phyloP scores from a whole-genome alignment of 176 grass and related monocot genomes.

The Calamus simplicifolius region DNA sequence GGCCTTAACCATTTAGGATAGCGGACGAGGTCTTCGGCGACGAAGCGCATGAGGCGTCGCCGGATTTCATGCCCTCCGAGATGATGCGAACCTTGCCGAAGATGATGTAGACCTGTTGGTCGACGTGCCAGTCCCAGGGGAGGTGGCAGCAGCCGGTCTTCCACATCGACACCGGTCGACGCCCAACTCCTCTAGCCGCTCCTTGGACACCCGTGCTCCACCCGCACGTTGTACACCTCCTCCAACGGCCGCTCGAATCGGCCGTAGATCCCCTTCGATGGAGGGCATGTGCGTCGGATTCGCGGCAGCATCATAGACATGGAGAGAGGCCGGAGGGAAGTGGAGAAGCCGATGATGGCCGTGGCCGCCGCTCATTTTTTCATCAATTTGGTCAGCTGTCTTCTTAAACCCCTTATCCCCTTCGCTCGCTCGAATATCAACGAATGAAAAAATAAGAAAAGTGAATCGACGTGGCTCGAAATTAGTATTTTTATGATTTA shows the following conservation, averaged over 20 bases:
- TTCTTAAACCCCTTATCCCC: no score
- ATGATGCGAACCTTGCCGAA: slow-evolving; percentile 80
- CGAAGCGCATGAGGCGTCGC: slow-evolving; percentile 82
- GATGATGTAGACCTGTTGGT: slow-evolving; percentile 82
- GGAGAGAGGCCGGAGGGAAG: slow-evolving; percentile 8
- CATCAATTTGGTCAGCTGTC: no score
- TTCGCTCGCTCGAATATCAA: no score
- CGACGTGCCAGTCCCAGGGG: slow-evolving; percentile 96
- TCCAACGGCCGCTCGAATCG: slow-evolving; percentile 33
- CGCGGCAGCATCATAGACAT: neutral
- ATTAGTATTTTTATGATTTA: no score
- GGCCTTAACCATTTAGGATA: slow-evolving; percentile 94
- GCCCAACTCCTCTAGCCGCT: no score
- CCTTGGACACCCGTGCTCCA: slow-evolving; percentile 53
- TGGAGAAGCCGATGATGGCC: no score
- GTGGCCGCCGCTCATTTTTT: no score
- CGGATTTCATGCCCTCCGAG: slow-evolving; percentile 54
- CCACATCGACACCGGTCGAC: slow-evolving; percentile 48
- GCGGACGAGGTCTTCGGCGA: slow-evolving; percentile 73
- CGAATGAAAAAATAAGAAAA: no score
- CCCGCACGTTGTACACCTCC: slow-evolving; percentile 78
- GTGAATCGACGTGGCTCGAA: no score
- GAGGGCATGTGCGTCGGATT: no score
- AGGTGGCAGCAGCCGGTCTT: slow-evolving; percentile 60
- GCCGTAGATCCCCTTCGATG: neutral